A percentile compares a stretch with the other conserved stretches of the same genome.
These are phyloP conservation scores for Ophiostoma ulmi DNA, from an alignment of 2,329 filamentous ascomycete species.

Conservation along the genomic window DNA sequence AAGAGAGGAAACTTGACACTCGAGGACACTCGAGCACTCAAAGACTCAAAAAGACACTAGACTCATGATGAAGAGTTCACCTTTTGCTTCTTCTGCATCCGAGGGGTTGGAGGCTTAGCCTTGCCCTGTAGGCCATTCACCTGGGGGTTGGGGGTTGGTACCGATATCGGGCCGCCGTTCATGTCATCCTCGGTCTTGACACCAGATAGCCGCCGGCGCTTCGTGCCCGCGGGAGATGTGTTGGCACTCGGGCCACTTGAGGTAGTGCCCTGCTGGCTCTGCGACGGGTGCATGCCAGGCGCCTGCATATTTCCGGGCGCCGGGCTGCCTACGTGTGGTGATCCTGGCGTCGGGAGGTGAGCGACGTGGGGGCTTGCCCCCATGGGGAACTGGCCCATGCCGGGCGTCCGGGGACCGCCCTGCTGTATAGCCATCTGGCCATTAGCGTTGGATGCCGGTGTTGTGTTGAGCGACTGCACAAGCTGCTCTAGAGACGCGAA, in stretches of 20 bases:
- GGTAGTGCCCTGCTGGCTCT: constrained; percentile 62
- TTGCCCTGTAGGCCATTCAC: constrained; percentile 49
- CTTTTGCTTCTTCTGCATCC: constrained; percentile 53
- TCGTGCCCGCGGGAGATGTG: constrained; percentile 58
- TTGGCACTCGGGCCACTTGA: constrained; percentile 63
- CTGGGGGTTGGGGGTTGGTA: constrained; percentile 46
- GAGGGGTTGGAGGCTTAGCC: constrained; percentile 52
- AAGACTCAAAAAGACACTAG: neutral
- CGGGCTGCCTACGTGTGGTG: constrained; percentile 57
- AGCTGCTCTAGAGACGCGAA: constrained; percentile 59
- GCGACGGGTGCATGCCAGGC: constrained; percentile 61
- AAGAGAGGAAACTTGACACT: too few relatives aligned
- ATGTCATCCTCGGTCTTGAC: constrained; percentile 55
- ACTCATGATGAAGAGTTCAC: constrained; percentile 35
- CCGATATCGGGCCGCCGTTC: constrained; percentile 36
- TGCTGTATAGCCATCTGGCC: constrained; percentile 44
- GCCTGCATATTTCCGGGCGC: constrained; percentile 59
- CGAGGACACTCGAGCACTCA: neutral
- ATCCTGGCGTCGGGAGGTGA: constrained; percentile 59
- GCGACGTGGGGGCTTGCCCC: constrained; percentile 55
- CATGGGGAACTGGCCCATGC: constrained; percentile 54
- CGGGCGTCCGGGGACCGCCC: constrained; percentile 48
- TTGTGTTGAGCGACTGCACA: constrained; percentile 43
- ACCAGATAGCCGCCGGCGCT: constrained; percentile 52
- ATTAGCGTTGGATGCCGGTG: constrained; percentile 39